phyloP scores from a whole-genome alignment of 2,329 filamentous ascomycete genomes.

The Orbilia brochopaga region DNA sequence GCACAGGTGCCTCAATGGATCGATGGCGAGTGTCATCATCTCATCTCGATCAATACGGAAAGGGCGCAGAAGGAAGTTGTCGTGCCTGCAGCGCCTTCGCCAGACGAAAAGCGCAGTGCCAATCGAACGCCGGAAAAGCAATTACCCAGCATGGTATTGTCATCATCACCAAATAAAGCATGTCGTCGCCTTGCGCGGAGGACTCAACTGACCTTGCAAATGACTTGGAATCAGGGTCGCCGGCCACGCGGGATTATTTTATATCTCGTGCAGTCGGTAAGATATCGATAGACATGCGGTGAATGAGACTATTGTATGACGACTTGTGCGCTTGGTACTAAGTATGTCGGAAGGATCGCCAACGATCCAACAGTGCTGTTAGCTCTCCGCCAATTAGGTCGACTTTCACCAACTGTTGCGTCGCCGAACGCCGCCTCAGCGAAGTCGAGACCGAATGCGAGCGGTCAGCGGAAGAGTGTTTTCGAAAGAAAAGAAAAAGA shows the following conservation, averaged over 20 bases:
- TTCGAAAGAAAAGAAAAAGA: not conserved
- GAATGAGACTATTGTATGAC: too few relatives aligned
- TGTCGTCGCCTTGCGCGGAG: not conserved
- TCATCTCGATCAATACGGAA: slow-evolving; percentile 48
- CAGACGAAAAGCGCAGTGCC: not conserved
- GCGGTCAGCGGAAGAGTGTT: not conserved
- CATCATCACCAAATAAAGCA: not conserved
- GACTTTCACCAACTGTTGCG: too few relatives aligned
- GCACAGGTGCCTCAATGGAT: not conserved
- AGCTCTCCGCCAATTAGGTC: too few relatives aligned
- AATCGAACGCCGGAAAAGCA: slow-evolving; percentile 11
- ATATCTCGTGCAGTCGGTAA: too few relatives aligned
- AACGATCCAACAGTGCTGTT: too few relatives aligned
- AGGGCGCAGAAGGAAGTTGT: not conserved
- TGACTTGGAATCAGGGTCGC: not conserved
- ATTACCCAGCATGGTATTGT: slow-evolving; percentile 3
- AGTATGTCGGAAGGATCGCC: too few relatives aligned
- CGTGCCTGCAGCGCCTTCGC: not conserved
- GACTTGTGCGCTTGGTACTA: too few relatives aligned
- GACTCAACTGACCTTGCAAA: slow-evolving; percentile 2
- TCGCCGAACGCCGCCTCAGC: too few relatives aligned
- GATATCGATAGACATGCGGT: too few relatives aligned
- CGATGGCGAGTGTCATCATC: slow-evolving; percentile 1
- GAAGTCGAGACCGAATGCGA: too few relatives aligned
- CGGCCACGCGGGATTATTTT: not conserved